Evolutionary conservation across 495 filamentous ascomycete species (phyloP), one percentile per base, ranked within the genome.

Genomic region (Aspergillus nidulans): DNA sequence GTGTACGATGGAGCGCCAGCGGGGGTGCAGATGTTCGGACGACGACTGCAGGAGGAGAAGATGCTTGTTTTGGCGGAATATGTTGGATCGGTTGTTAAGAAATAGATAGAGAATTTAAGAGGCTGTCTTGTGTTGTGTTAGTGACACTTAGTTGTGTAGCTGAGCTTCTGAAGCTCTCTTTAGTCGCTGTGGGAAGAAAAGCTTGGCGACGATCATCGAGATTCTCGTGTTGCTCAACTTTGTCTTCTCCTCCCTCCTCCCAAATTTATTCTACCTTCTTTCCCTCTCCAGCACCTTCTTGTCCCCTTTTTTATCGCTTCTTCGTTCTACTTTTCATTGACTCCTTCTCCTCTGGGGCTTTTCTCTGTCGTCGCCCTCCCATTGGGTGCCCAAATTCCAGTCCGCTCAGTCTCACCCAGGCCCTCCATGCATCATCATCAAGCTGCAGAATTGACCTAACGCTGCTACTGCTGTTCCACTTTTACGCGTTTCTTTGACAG

Each of bases 1-100:
- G 61, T 72, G 0, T 82, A 81, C 34, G 67, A 85, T 59, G 80
- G 80, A 0, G 78, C 81, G 41, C 80, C 78, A 7, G 78, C 81
- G 21, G 74, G 69, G 5, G 56, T 84, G 13, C 81, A 85, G 56
- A 52, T 85, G 12, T 42, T 58, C 18, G 56, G 56, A 25, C 43
- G 56, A 4, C 56, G 56, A 13, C 30, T 58, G 13, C 49, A 58
- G 36, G 56, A 58, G 19, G 56, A 58, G 49, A 58, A 58, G 50
- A 42, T 58, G 19, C 39, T 58, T 32, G 56, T 49, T 12, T 38
- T 58, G 50, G 56, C 45, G 1, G 56, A 58, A 20, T 58, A 58
- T 32, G 13, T 52, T 4, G 20, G 49, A 7, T 21, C 34, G 8
- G 36, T 24, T 10, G 47, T 52, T 6, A 34, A 4, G 23, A 41